Evolutionary conservation across 441 rosid genomes (phyloP).

Genomic region (Gossypium schwendimanii): DNA sequence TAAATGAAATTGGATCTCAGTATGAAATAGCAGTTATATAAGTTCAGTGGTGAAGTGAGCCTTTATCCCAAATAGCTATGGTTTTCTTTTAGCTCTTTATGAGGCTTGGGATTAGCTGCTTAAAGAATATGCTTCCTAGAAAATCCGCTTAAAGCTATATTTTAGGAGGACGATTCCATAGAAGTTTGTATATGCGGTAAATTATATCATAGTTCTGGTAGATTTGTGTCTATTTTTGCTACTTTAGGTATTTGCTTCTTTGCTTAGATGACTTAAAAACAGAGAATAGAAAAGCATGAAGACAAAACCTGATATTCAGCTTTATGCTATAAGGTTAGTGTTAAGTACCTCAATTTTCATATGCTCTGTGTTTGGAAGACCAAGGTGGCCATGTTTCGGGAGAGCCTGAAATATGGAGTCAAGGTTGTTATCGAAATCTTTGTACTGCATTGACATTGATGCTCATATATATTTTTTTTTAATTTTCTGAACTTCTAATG

Average conservation of each 20-base stretch:
- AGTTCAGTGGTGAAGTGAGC: background rate
- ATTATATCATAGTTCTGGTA: background rate
- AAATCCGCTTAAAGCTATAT: background rate
- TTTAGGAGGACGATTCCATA: background rate
- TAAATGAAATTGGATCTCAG: background rate
- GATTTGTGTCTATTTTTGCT: background rate
- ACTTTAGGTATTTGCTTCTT: background rate
- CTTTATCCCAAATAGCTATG: background rate
- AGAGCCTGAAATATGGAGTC: background rate
- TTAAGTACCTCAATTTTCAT: background rate
- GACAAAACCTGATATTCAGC: background rate
- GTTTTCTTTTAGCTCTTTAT: background rate
- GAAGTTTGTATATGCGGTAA: background rate
- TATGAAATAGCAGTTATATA: background rate
- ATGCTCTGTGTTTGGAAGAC: background rate
- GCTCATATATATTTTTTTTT: background rate
- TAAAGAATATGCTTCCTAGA: background rate
- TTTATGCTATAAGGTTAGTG: background rate
- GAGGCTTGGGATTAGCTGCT: background rate
- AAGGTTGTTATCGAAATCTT: background rate
- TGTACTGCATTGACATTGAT: background rate
- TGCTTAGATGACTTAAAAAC: background rate
- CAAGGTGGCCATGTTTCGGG: background rate
- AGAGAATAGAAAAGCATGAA: background rate
- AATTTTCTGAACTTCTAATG: background rate